phyloP scores from a whole-genome alignment of 78 protist genomes.

The Planoprotostelium fungivorum region DNA sequence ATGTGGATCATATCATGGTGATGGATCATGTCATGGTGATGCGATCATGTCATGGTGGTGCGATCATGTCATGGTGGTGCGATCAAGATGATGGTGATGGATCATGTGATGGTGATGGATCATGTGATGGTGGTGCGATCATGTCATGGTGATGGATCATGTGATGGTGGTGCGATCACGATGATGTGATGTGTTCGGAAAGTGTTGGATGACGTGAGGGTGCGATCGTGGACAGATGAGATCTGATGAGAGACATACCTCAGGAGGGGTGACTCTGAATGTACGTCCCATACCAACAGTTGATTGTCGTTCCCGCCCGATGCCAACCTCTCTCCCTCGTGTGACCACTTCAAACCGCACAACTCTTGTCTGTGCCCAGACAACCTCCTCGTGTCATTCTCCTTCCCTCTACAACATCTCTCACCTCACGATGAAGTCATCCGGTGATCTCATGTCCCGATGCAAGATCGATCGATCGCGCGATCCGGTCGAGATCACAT shows the following conservation, averaged over 20 bases:
- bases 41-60: not conserved
- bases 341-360: constrained; percentile 90
- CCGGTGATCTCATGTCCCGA: constrained; percentile 65
- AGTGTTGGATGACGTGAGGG: not conserved
- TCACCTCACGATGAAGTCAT: not conserved
- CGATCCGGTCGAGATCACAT: not conserved
- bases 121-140: no score
- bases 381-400: not conserved
- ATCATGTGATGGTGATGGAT: not conserved
- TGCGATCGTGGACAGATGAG: constrained; percentile 26
- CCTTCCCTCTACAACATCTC: not conserved
- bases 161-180: no score
- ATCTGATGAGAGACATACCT: not conserved
- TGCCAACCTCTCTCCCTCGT: constrained; percentile 71
- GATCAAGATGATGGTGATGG: no score
- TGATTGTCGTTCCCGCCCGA: constrained; percentile 97
- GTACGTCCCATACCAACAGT: constrained; percentile 65
- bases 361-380: constrained; percentile 24
- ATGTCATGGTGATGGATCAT: no score
- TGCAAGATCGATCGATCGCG: constrained; percentile 25
- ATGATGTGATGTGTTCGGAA: constrained; percentile 28
- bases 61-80: not conserved
- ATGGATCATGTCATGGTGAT: not conserved
- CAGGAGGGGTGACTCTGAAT: not conserved
- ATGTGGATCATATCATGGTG: no score